Evolutionary conservation across 202 grass and related monocot genomes (phyloP), one percentile per base, ranked within the genome.

Genomic region (Eragrostis tef): DNA sequence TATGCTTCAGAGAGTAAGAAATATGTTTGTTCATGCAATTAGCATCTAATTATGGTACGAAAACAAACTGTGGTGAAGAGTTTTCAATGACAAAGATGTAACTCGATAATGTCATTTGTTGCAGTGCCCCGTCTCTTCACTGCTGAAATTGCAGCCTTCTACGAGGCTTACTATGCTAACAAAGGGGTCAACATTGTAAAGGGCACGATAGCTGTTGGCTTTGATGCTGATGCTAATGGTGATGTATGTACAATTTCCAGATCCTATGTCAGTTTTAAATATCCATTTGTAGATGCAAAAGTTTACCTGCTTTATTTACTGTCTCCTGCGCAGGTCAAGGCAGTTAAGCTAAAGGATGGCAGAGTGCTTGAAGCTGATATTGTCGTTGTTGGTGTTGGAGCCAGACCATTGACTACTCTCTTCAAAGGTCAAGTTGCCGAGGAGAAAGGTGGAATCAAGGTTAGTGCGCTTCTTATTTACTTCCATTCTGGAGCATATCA

Each of bases 381-480:
- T 81, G 97, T 96, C 64, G 80, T 99, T 86, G 97, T 99, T 6
- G 97, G 97, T 79, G 96, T 99, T 82, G 96, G 96, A 31, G 93
- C 57, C 45, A 91, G 91, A 67, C 93, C 96, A 6, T 88, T 99
- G 78, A 92, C 79, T 44, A 81, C 45, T 61, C 91, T 99, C 57
- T 93, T 99, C 71, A 99, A 99, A 86, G 96, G 93, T 48, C 96
- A 99, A 84, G 56, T 96, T 73, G 83, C 56, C 2, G 96, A 96
- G 79, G 96, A 99, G 51, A 99, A 96, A 88, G 93, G 96, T 83
- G 96, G 96, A 99, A 93, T 99, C 84, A 96, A 99, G 96, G 96
- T 99, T 78, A 81, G 53, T 34, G 70, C 31, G 45, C 11, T 26
- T 26, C 11, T 27, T 61, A 43, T 34, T 36, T 66, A 8, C 21